Evolutionary conservation across 129 eudicot species (phyloP).

Genomic region (Helianthus tuberosus): DNA sequence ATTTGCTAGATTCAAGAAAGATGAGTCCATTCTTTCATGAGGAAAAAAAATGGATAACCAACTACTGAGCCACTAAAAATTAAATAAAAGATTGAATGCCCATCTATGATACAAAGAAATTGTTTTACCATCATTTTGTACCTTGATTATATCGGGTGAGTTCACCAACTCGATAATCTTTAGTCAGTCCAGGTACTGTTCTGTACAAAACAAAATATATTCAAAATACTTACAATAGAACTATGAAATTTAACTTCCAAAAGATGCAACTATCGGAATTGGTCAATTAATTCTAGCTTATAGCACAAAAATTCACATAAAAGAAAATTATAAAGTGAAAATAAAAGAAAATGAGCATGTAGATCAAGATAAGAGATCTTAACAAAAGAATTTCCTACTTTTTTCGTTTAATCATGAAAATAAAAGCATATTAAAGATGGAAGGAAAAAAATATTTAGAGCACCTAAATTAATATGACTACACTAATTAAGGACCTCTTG

Average conservation of each 20-base stretch:
- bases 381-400: neutral
- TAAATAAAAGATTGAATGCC: conserved; percentile 8
- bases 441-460: neutral
- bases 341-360: neutral
- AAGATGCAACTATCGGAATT: neutral
- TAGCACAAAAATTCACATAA: neutral
- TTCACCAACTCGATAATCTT: too few species aligned
- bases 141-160: conserved; percentile 17
- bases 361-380: neutral
- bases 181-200: conserved; percentile 26
- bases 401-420: neutral
- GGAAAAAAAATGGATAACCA: neutral
- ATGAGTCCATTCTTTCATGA: too few species aligned
- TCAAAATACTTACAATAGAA: neutral
- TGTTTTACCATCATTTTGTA: conserved; percentile 32
- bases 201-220: conserved; percentile 37
- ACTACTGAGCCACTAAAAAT: conserved; percentile 6
- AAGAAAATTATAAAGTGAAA: neutral
- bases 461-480: conserved; percentile 48
- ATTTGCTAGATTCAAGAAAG: too few species aligned
- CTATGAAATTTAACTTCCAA: neutral
- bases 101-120: conserved; percentile 27
- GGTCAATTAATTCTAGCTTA: neutral
- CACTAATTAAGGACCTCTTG: conserved; percentile 39
- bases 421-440: neutral